These are phyloP conservation scores for Fraxinus anomala DNA, from an alignment of 257 asterid species.

Conservation along the genomic window DNA sequence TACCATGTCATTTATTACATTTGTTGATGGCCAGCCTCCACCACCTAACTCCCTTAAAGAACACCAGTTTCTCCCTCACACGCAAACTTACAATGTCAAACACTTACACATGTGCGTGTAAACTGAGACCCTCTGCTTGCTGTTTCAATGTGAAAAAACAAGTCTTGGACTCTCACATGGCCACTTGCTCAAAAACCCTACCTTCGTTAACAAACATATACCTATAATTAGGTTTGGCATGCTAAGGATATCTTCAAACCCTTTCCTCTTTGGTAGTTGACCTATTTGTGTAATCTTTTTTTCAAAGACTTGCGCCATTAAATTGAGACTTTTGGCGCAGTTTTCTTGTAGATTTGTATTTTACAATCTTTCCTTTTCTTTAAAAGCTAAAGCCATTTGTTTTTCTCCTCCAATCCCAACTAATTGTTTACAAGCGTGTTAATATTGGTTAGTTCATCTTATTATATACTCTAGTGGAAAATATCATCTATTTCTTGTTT, in stretches of 20 bases:
- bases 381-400: neutral
- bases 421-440: neutral
- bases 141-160: neutral
- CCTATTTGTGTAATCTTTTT: constrained; percentile 25
- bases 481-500: neutral
- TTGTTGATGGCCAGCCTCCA: constrained; percentile 20
- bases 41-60: constrained; percentile 13
- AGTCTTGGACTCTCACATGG: constrained; percentile 26
- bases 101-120: neutral
- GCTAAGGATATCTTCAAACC: neutral
- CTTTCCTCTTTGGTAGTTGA: constrained; percentile 31
- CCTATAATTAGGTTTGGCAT: neutral
- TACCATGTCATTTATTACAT: neutral
- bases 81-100: constrained; percentile 3
- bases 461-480: neutral
- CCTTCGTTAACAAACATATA: neutral
- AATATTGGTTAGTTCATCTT: constrained; percentile 12
- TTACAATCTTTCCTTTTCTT: neutral
- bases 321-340: constrained; percentile 17
- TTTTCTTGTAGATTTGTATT: constrained; percentile 18
- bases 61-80: neutral
- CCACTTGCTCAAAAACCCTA: constrained; percentile 17
- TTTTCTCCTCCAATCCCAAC: constrained; percentile 21
- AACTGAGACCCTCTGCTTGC: neutral
- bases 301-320: constrained; percentile 23